phyloP scores from a whole-genome alignment of 495 filamentous ascomycete genomes.

The Baudoinia panamericana region DNA sequence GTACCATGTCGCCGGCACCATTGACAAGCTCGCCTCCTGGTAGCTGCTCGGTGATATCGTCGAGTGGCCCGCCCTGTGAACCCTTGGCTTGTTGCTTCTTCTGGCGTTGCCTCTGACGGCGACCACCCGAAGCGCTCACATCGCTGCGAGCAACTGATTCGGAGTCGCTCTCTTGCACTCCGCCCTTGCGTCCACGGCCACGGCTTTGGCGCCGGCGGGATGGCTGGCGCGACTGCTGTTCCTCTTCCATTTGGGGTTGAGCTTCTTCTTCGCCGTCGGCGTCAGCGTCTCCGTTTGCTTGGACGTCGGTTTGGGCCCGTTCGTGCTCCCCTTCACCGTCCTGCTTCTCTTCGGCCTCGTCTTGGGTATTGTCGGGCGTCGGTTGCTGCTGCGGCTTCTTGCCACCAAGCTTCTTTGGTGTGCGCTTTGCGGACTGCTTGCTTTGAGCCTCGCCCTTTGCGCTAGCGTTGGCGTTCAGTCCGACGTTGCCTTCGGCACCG shows the following conservation, averaged over 20 bases:
- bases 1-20: slow-evolving; percentile 29
- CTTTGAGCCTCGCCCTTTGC: slow-evolving; percentile 22
- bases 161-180: slow-evolving; percentile 23
- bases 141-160: slow-evolving; percentile 30
- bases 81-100: slow-evolving; percentile 20
- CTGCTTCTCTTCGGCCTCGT: slow-evolving; percentile 19
- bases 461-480: slow-evolving; percentile 22
- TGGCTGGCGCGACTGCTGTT: slow-evolving; percentile 17
- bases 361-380: slow-evolving; percentile 26
- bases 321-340: slow-evolving; percentile 21
- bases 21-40: slow-evolving; percentile 30
- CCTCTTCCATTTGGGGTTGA: slow-evolving; percentile 24
- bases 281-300: slow-evolving; percentile 20
- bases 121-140: slow-evolving; percentile 26
- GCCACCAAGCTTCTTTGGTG: slow-evolving; percentile 31
- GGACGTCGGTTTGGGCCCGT: slow-evolving; percentile 24
- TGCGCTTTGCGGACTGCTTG: slow-evolving; percentile 26
- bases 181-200: slow-evolving; percentile 27
- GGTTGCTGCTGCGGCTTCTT: slow-evolving; percentile 26
- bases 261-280: slow-evolving; percentile 20
- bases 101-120: slow-evolving; percentile 29
- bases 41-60: slow-evolving; percentile 29
- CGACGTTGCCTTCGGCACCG: slow-evolving; percentile 24
- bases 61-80: slow-evolving; percentile 23
- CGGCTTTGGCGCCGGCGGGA: slow-evolving; percentile 30